phyloP scores from a whole-genome alignment of 1,284 basidiomycete genomes.

The Ceratobasidium theobromae region DNA sequence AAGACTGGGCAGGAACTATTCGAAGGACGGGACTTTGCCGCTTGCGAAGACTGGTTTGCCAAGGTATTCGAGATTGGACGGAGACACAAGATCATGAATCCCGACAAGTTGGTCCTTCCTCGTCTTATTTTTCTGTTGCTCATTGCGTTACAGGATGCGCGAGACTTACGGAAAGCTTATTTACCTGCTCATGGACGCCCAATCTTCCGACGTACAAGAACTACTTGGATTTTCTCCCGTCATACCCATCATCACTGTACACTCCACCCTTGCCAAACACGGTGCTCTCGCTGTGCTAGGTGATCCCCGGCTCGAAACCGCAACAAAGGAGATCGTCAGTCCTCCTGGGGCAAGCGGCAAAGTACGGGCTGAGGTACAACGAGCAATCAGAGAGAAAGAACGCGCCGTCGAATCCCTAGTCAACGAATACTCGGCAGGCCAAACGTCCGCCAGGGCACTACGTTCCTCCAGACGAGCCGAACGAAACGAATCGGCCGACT shows the following conservation, averaged over 20 bases:
- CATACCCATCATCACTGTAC: constrained; percentile 69
- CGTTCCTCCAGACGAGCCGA: neutral
- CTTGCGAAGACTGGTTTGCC: constrained; percentile 75
- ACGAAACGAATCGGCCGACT: neutral
- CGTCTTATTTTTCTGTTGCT: neutral
- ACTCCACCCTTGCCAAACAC: constrained; percentile 61
- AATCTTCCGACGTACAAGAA: constrained; percentile 71
- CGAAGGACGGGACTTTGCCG: constrained; percentile 70
- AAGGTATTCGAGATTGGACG: constrained; percentile 43
- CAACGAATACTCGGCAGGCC: constrained; percentile 54
- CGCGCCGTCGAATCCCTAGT: constrained; percentile 74
- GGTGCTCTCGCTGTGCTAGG: constrained; percentile 66
- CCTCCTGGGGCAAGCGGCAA: constrained; percentile 56
- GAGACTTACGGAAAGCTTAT: constrained; percentile 81
- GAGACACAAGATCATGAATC: constrained; percentile 71
- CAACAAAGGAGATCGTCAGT: constrained; percentile 72
- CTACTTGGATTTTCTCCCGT: constrained; percentile 74
- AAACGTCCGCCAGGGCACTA: neutral
- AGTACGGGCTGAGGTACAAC: constrained; percentile 69
- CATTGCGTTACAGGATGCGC: constrained; percentile 59
- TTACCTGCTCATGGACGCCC: constrained; percentile 73
- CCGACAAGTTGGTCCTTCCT: neutral
- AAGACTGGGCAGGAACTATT: constrained; percentile 82
- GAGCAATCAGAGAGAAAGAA: constrained; percentile 76
- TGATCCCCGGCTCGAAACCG: constrained; percentile 65